Conservation (phyloP, 2,329 filamentous ascomycete species). For the Venturia effusa region DNA sequence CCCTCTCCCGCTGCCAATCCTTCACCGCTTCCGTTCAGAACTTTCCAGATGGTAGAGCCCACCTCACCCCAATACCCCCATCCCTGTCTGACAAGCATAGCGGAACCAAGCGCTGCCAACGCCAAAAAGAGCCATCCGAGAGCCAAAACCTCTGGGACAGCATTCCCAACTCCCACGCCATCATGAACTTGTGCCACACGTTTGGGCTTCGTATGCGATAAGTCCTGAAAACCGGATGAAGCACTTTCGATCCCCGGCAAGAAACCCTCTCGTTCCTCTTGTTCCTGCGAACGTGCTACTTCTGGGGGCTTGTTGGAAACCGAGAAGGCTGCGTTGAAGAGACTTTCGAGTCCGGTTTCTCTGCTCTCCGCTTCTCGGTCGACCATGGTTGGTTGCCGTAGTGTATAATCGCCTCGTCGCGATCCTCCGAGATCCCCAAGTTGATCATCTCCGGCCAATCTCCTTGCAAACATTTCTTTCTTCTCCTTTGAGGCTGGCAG, state of each 20-base stretch:
- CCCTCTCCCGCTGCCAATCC: not conserved
- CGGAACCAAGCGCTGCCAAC: not conserved
- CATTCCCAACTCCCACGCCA: not conserved
- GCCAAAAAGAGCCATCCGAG: not conserved
- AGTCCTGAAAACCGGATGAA: not conserved
- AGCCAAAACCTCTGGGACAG: not conserved
- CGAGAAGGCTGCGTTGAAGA: conserved; percentile 16
- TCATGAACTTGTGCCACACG: not conserved
- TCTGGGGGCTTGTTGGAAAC: conserved; percentile 6
- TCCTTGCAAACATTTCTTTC: conserved; percentile 41
- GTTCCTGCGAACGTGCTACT: not conserved
- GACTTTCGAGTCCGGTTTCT: conserved; percentile 16
- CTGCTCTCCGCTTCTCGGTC: conserved; percentile 11
- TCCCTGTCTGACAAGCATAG: not conserved
- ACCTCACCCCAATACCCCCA: not conserved
- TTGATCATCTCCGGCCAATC: not conserved
- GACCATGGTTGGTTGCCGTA: not conserved
- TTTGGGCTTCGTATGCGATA: not conserved
- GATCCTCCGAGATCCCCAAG: conserved; percentile 2
- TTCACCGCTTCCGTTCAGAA: not conserved
- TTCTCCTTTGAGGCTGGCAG: conserved; percentile 25
- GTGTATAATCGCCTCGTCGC: not conserved
- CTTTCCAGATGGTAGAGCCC: not conserved
- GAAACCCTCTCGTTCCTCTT: not conserved
- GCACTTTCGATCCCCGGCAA: not conserved